These are phyloP conservation scores for Buddleja alternifolia DNA, from an alignment of 257 asterid species.

Conservation along the genomic window DNA sequence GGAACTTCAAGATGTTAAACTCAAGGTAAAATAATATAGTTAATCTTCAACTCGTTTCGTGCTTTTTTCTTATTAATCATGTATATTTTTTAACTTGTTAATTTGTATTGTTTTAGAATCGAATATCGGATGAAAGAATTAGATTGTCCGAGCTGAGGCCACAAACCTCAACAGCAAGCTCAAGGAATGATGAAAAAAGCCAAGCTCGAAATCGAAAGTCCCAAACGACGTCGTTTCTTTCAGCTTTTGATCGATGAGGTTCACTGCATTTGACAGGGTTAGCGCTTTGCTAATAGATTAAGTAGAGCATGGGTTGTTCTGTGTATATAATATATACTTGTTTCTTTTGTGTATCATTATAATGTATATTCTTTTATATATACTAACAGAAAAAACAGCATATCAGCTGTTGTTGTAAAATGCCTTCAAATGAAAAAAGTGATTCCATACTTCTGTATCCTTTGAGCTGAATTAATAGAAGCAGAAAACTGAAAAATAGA, in stretches of 20 bases:
- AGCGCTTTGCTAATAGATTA: constrained; percentile 16
- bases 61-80: background rate
- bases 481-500: too few species aligned
- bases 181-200: constrained; percentile 47
- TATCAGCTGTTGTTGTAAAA: background rate
- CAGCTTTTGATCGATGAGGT: constrained; percentile 68
- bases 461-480: background rate
- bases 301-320: background rate
- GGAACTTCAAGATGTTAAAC: constrained; percentile 75
- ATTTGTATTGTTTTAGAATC: constrained; percentile 52
- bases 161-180: constrained; percentile 47
- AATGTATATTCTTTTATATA: constrained; percentile 11
- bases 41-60: background rate
- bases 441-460: too few species aligned
- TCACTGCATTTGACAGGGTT: background rate
- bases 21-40: constrained; percentile 72
- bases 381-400: background rate
- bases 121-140: constrained; percentile 66
- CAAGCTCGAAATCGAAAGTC: constrained; percentile 34
- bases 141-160: constrained; percentile 71
- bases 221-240: constrained; percentile 48
- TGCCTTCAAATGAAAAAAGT: background rate
- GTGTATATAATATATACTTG: constrained; percentile 13
- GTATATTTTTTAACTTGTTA: background rate
- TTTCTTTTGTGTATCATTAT: constrained; percentile 6